These are phyloP conservation scores for Vanrija sp. DNA, from an alignment of 1,284 basidiomycete species.

Conservation along the genomic window DNA sequence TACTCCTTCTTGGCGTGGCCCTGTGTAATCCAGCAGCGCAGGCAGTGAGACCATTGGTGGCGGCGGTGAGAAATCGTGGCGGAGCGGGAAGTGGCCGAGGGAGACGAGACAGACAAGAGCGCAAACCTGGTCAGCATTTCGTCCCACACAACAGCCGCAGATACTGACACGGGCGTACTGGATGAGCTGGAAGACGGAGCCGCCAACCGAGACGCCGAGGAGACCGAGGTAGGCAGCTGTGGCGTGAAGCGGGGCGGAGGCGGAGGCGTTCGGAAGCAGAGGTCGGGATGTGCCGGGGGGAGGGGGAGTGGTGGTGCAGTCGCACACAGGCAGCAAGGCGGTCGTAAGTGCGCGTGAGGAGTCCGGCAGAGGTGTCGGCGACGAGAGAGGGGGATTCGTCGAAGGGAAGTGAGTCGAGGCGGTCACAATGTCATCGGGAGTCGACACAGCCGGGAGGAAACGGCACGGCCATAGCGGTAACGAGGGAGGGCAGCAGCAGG, in stretches of 20 bases:
- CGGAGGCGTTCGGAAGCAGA: background rate
- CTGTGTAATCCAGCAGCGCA: conserved; percentile 3
- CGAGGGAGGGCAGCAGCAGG: too few relatives aligned
- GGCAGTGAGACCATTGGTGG: background rate
- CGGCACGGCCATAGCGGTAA: too few relatives aligned
- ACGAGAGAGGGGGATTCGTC: background rate
- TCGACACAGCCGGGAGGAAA: background rate
- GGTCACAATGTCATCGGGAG: background rate
- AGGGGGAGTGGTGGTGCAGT: background rate
- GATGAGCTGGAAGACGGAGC: conserved; percentile 37
- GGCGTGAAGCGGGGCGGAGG: background rate
- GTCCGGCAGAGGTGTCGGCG: background rate
- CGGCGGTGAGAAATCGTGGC: conserved; percentile 1
- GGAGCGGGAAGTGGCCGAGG: background rate
- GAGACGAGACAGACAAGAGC: background rate
- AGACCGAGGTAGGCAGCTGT: conserved; percentile 43
- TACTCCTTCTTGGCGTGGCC: conserved; percentile 14
- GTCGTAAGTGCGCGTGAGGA: background rate
- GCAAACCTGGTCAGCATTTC: conserved; percentile 6
- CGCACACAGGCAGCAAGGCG: background rate
- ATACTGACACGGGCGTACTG: conserved; percentile 43
- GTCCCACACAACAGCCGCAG: background rate
- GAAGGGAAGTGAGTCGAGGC: background rate
- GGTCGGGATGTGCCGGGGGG: conserved; percentile 1
- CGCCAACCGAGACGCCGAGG: conserved; percentile 37